phyloP scores from a whole-genome alignment of 2,329 filamentous ascomycete genomes.

The Scortechinia acanthostroma region DNA sequence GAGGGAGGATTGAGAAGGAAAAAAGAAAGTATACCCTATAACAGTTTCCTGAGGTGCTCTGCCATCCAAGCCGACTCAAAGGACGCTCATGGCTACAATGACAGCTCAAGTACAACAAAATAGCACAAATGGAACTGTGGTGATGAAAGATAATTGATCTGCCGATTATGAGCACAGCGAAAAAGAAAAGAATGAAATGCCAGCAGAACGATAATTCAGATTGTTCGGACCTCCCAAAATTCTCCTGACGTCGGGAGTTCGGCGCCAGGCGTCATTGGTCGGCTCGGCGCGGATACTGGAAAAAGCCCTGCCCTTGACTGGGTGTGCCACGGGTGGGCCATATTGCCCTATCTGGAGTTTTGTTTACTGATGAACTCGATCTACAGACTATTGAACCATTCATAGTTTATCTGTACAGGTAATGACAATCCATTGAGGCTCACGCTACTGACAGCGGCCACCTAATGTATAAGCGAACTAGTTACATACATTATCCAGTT shows the following conservation, averaged over 20 bases:
- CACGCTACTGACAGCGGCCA: too few species aligned
- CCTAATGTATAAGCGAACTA: slow-evolving; percentile 1
- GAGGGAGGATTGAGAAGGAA: too few species aligned
- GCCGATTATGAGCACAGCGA: too few species aligned
- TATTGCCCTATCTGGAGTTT: not conserved
- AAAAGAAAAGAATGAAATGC: not conserved
- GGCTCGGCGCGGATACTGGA: too few species aligned
- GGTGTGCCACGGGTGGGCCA: too few species aligned
- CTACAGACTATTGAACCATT: not conserved
- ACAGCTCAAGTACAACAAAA: not conserved
- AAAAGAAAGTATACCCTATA: too few species aligned
- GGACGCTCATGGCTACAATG: not conserved
- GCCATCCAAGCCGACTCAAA: not conserved
- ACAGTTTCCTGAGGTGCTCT: too few species aligned
- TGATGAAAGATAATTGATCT: not conserved
- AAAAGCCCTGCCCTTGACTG: too few species aligned
- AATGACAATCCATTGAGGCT: not conserved
- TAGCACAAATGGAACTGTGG: not conserved
- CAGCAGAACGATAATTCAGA: too few species aligned
- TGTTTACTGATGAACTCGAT: not conserved
- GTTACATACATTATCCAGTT: slow-evolving; percentile 2
- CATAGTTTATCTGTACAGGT: not conserved
- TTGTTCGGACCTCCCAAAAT: too few species aligned
- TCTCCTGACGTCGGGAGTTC: too few species aligned
- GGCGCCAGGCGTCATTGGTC: too few species aligned